Conservation (phyloP, 148 eudicot species). For the Gaultheria prostrata region DNA sequence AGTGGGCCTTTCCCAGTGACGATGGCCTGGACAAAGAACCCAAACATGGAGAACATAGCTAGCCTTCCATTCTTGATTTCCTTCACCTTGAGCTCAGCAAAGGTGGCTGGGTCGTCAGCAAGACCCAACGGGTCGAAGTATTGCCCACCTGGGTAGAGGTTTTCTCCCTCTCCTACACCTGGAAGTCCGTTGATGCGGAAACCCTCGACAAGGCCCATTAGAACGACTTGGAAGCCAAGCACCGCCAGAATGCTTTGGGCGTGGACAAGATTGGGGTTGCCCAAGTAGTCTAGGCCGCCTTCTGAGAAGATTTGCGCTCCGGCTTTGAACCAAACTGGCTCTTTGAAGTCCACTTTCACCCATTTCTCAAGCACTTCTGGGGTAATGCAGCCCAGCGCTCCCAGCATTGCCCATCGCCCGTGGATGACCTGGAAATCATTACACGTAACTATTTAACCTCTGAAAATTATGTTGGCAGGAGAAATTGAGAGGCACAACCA, state of each 20-base stretch:
- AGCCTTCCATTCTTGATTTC: conserved; percentile 28
- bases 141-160: conserved; percentile 79
- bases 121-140: conserved; percentile 58
- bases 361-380: conserved; percentile 83
- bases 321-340: conserved; percentile 93
- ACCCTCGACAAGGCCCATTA: conserved; percentile 88
- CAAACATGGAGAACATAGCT: conserved; percentile 14
- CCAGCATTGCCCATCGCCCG: conserved; percentile 91
- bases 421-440: conserved; percentile 59
- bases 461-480: not conserved
- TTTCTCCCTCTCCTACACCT: conserved; percentile 77
- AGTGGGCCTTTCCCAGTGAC: not conserved
- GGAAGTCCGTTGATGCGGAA: conserved; percentile 76
- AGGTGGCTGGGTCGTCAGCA: conserved; percentile 63
- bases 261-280: conserved; percentile 84
- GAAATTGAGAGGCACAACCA: conserved; percentile 28
- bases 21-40: conserved; percentile 17
- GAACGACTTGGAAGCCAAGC: conserved; percentile 61
- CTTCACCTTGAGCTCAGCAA: conserved; percentile 87
- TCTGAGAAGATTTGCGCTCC: conserved; percentile 83
- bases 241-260: conserved; percentile 87
- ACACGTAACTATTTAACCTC: too few relatives aligned
- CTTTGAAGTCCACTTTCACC: conserved; percentile 72
- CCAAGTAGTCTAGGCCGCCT: conserved; percentile 81
- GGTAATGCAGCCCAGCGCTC: conserved; percentile 78